Percentiles rank a stretch among this genome's conserved stretches.
Evolutionary conservation across 2,329 filamentous ascomycete genomes (phyloP).

Genomic region (Sporothrix brasiliensis): DNA sequence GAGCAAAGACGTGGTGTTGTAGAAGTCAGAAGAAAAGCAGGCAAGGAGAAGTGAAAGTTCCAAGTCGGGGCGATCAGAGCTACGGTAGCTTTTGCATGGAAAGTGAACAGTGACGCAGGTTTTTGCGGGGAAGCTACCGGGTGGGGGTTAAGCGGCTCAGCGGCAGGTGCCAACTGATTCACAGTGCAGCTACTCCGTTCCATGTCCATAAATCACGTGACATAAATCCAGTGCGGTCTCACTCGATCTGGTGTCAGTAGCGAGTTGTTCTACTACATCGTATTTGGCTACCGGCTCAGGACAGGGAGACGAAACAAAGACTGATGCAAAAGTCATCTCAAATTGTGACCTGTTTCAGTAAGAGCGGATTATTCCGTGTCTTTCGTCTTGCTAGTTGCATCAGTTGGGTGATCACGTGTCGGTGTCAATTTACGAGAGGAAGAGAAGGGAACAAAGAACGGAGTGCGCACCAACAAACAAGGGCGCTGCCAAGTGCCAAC

Average conservation of each 20-base stretch:
- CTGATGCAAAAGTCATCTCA: not conserved
- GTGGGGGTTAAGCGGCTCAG: not conserved
- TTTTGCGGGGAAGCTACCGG: conserved; percentile 17
- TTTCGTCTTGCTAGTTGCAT: not conserved
- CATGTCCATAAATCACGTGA: conserved; percentile 6
- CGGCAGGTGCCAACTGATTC: not conserved
- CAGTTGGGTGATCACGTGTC: too few relatives aligned
- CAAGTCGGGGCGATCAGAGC: not conserved
- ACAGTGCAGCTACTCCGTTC: not conserved
- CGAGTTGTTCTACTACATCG: not conserved
- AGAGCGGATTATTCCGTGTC: not conserved
- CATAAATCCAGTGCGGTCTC: not conserved
- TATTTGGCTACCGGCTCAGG: not conserved
- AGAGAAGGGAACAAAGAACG: too few relatives aligned
- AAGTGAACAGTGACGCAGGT: not conserved
- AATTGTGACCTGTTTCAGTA: not conserved
- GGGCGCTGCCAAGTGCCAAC: too few relatives aligned
- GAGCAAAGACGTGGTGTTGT: not conserved
- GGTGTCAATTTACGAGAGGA: too few relatives aligned
- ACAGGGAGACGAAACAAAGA: not conserved
- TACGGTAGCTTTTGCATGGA: not conserved
- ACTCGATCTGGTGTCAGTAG: conserved; percentile 3
- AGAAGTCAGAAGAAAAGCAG: not conserved
- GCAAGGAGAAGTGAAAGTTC: not conserved
- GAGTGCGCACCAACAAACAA: too few relatives aligned